Conservation (phyloP, 495 filamentous ascomycete species). For the Saxophila tyrrhenica region DNA sequence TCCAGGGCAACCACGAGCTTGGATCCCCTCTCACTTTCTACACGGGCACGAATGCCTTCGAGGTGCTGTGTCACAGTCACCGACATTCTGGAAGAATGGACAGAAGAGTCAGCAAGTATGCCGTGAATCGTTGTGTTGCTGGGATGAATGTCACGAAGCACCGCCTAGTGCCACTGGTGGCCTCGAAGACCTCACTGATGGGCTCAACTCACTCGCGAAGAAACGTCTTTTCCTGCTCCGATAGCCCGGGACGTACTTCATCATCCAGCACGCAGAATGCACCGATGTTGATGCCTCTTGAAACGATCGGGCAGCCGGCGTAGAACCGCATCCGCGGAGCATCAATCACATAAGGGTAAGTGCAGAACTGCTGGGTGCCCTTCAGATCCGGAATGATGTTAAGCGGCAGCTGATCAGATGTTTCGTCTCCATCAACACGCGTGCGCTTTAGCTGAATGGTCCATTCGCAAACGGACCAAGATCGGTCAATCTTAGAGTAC, state of each 20-base stretch:
- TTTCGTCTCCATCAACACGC: background rate
- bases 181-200: too few species aligned
- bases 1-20: background rate
- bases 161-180: too few species aligned
- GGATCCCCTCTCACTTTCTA: background rate
- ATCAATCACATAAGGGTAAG: slow-evolving; percentile 6
- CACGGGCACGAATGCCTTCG: background rate
- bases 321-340: slow-evolving; percentile 20
- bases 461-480: slow-evolving; percentile 12
- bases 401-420: background rate
- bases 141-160: too few species aligned
- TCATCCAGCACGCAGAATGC: slow-evolving; percentile 20
- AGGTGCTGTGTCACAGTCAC: background rate
- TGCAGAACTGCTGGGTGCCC: slow-evolving; percentile 11
- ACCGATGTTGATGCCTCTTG: slow-evolving; percentile 18
- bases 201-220: too few species aligned
- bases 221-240: slow-evolving; percentile 27
- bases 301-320: slow-evolving; percentile 18
- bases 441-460: background rate
- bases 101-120: too few species aligned
- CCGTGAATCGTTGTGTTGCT: too few species aligned
- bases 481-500: background rate
- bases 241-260: slow-evolving; percentile 20
- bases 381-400: slow-evolving; percentile 13
- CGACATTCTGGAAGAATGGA: too few species aligned